Evolutionary conservation across 2,329 filamentous ascomycete genomes (phyloP).

Genomic region (Coccinonectria pachysandricola): DNA sequence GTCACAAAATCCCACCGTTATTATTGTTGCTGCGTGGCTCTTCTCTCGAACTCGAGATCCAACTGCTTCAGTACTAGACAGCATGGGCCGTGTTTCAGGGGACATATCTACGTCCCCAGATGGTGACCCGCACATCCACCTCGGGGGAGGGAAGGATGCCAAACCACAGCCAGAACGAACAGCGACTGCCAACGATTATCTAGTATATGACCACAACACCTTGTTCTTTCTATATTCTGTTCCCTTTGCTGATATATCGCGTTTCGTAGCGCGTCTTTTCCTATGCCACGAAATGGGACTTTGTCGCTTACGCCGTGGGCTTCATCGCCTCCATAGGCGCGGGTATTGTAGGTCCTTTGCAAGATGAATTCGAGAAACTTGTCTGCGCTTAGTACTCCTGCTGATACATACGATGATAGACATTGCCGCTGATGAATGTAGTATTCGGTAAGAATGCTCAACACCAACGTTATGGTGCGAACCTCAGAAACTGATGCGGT

Average conservation of each 20-base stretch:
- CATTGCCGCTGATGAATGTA: constrained; percentile 49
- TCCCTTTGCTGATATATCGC: constrained; percentile 1
- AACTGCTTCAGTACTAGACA: no score
- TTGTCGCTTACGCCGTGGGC: constrained; percentile 36
- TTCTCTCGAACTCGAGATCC: no score
- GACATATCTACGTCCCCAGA: constrained; percentile 6
- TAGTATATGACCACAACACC: constrained; percentile 15
- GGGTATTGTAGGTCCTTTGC: constrained; percentile 26
- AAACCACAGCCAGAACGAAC: constrained; percentile 34
- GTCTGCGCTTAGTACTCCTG: no score
- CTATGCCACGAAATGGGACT: constrained; percentile 45
- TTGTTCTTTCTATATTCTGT: no score
- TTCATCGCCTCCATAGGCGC: constrained; percentile 39
- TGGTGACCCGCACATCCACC: constrained; percentile 2
- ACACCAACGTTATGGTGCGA: no score
- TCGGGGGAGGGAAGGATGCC: constrained; percentile 20
- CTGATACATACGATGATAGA: constrained; percentile 17
- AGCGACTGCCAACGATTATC: constrained; percentile 35
- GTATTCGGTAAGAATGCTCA: constrained; percentile 44
- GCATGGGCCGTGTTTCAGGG: no score
- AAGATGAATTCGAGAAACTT: no score
- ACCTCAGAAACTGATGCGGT: no score
- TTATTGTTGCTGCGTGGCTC: no score
- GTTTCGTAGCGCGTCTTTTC: constrained; percentile 35
- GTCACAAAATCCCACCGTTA: no score